Conservation (phyloP, 106 monocot species). For the Apostasia ramifera region DNA sequence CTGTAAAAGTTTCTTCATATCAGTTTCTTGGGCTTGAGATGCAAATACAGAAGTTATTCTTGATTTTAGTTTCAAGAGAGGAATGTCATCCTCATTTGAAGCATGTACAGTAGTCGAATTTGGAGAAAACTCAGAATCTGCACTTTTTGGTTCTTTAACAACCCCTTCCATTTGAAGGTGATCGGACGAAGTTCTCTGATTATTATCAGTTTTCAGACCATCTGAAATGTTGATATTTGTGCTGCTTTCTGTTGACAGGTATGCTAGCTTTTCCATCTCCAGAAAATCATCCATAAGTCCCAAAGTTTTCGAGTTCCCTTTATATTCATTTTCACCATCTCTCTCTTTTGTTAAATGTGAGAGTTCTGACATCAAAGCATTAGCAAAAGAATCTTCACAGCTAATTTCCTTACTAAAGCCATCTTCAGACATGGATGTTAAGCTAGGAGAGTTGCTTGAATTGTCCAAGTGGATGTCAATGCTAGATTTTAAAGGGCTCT, state of each 20-base stretch:
- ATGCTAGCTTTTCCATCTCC: slow-evolving; percentile 55
- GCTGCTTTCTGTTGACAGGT: slow-evolving; percentile 35
- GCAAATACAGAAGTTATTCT: slow-evolving; percentile 34
- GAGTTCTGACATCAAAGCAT: slow-evolving; percentile 46
- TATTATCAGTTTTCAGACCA: slow-evolving; percentile 1
- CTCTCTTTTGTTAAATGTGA: slow-evolving; percentile 42
- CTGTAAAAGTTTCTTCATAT: slow-evolving; percentile 25
- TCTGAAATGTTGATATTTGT: slow-evolving; percentile 3
- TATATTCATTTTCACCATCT: neutral
- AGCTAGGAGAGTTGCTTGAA: slow-evolving; percentile 61
- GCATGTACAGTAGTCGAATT: neutral
- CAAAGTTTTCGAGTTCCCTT: slow-evolving; percentile 14
- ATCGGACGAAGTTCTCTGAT: slow-evolving; percentile 1
- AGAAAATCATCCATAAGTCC: slow-evolving; percentile 58
- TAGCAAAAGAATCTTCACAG: slow-evolving; percentile 58
- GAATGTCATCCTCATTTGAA: slow-evolving; percentile 1
- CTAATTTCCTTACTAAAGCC: slow-evolving; percentile 73
- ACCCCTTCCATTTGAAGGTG: slow-evolving; percentile 1
- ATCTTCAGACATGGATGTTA: slow-evolving; percentile 85
- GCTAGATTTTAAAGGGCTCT: slow-evolving; percentile 24
- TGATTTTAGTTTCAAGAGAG: slow-evolving; percentile 34
- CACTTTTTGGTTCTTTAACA: slow-evolving; percentile 1
- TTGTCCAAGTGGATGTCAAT: slow-evolving; percentile 38
- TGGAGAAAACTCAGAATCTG: neutral
- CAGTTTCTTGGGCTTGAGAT: slow-evolving; percentile 7